Evolutionary conservation across 2,329 filamentous ascomycete genomes (phyloP).

Genomic region (Neonectria coccinea): DNA sequence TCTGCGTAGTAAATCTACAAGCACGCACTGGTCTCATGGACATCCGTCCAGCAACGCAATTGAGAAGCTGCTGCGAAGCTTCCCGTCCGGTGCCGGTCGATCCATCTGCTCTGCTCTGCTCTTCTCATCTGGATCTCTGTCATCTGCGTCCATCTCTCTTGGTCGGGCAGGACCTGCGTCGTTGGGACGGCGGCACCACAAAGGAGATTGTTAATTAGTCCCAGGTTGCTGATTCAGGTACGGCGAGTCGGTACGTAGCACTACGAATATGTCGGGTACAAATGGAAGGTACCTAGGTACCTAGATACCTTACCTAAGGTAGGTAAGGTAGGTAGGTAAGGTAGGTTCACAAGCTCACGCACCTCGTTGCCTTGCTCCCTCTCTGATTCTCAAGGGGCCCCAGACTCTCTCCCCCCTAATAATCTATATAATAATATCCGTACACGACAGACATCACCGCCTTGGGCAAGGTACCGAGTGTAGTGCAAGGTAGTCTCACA

Average conservation of each 20-base stretch:
- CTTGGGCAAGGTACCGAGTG: slow-evolving; percentile 11
- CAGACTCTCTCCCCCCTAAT: slow-evolving; percentile 14
- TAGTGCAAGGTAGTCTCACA: slow-evolving; percentile 8
- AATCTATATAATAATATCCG: slow-evolving; percentile 10
- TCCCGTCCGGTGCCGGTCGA: slow-evolving; percentile 33
- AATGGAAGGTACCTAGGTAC: background rate
- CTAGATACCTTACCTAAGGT: too few relatives aligned
- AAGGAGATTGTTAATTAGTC: slow-evolving; percentile 13
- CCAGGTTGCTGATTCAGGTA: slow-evolving; percentile 25
- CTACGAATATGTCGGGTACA: too few relatives aligned
- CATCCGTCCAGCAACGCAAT: slow-evolving; percentile 19
- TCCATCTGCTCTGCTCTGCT: slow-evolving; percentile 22
- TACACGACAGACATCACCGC: slow-evolving; percentile 8
- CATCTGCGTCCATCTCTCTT: slow-evolving; percentile 1
- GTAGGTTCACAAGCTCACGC: slow-evolving; percentile 19
- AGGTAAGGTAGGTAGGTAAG: too few relatives aligned
- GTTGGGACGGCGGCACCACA: background rate
- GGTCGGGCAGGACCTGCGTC: background rate
- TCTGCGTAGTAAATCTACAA: slow-evolving; percentile 17
- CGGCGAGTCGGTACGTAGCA: background rate
- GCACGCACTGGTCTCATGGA: slow-evolving; percentile 30
- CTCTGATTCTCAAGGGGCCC: slow-evolving; percentile 4
- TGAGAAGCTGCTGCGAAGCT: slow-evolving; percentile 29
- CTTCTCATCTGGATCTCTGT: background rate
- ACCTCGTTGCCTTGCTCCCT: slow-evolving; percentile 1